A percentile compares a stretch with the other conserved stretches of the same genome.
phyloP scores from a whole-genome alignment of 2,329 filamentous ascomycete genomes.

The Diaporthe nobilis region DNA sequence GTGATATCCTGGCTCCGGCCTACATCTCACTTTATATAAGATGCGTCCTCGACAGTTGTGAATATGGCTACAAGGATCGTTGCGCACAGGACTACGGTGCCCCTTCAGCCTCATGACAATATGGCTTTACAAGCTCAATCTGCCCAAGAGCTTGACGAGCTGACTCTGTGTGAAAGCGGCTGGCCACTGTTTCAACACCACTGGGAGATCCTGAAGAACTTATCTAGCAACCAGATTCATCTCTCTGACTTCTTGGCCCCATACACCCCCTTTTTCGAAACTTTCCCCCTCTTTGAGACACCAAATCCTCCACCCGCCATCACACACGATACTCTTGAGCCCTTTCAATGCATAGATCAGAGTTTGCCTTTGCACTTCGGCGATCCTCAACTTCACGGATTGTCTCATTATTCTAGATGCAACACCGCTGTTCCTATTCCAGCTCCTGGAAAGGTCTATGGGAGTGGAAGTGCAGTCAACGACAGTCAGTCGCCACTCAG shows the following conservation, averaged over 20 bases:
- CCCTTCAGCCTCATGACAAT: background rate
- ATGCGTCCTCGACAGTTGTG: background rate
- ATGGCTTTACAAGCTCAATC: background rate
- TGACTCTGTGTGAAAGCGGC: background rate
- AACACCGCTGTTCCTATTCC: background rate
- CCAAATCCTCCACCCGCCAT: accelerated
- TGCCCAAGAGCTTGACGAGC: background rate
- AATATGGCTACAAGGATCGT: accelerated
- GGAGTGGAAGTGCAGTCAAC: background rate
- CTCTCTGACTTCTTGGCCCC: background rate
- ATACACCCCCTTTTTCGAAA: background rate
- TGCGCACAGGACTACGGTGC: background rate
- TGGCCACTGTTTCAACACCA: background rate
- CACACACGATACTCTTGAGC: background rate
- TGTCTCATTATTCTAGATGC: too few species aligned
- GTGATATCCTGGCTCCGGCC: background rate
- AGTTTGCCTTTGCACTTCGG: background rate
- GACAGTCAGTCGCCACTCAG: background rate
- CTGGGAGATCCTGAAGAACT: too few species aligned
- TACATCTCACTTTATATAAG: background rate
- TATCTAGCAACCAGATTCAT: background rate
- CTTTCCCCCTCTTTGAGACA: background rate
- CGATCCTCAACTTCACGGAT: background rate
- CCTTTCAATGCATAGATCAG: background rate
- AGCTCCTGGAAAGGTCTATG: background rate